Conservation (phyloP, 1,284 basidiomycete genomes). For the Ceratorhiza oryzae-sativae region DNA sequence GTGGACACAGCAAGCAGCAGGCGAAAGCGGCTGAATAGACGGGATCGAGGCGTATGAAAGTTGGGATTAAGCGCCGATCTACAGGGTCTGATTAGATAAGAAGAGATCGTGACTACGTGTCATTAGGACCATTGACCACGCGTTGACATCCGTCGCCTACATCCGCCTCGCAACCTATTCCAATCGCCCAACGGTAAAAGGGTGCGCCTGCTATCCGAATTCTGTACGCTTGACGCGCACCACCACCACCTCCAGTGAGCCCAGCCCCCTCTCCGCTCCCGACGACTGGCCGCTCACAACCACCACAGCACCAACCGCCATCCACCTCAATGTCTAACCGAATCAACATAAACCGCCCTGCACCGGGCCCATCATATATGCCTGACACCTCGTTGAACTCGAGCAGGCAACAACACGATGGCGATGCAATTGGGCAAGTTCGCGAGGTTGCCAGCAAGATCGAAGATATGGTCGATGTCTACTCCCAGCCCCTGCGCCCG, state of each 20-base stretch:
- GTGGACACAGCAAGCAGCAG: too few species aligned
- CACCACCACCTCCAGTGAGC: slow-evolving; percentile 7
- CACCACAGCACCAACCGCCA: background rate
- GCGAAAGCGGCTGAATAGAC: background rate
- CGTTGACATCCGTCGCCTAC: slow-evolving; percentile 10
- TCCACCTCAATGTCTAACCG: slow-evolving; percentile 74
- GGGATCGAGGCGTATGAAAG: background rate
- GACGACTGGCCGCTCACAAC: slow-evolving; percentile 44
- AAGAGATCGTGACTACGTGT: slow-evolving; percentile 20
- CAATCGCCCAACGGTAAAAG: slow-evolving; percentile 25
- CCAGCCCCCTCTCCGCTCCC: slow-evolving; percentile 63
- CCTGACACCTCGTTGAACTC: slow-evolving; percentile 61
- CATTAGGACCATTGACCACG: slow-evolving; percentile 29
- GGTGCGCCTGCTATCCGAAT: background rate
- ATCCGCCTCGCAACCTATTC: slow-evolving; percentile 38
- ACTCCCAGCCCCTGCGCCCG: slow-evolving; percentile 93
- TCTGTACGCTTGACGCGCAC: slow-evolving; percentile 19
- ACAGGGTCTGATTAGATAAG: slow-evolving; percentile 26
- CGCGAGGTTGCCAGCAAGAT: slow-evolving; percentile 78
- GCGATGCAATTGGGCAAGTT: slow-evolving; percentile 81
- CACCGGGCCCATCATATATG: slow-evolving; percentile 57
- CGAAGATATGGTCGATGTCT: slow-evolving; percentile 93
- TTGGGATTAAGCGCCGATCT: background rate
- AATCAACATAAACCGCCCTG: slow-evolving; percentile 80
- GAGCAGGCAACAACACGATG: slow-evolving; percentile 67